A percentile compares a stretch with the other conserved stretches of the same genome.
These are phyloP conservation scores for Trypanosoma scelopori DNA, from an alignment of 208 protist genomes.

Conservation along the genomic window DNA sequence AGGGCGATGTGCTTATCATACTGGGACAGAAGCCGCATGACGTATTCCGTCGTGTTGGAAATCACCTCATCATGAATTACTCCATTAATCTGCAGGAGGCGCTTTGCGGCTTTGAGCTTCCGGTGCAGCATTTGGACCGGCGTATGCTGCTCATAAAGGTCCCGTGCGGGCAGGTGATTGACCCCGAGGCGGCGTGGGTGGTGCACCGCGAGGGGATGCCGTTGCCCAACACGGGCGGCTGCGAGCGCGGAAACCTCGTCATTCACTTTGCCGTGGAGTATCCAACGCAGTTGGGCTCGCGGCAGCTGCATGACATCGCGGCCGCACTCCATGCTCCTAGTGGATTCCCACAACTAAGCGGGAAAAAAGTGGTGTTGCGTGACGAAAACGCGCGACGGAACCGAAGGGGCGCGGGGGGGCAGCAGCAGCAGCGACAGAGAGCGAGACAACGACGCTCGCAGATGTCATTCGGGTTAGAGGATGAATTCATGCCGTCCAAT, in stretches of 20 bases:
- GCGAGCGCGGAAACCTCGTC: conserved; percentile 76
- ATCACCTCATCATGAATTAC: conserved; percentile 92
- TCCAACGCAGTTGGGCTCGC: conserved; percentile 51
- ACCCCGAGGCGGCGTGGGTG: conserved; percentile 65
- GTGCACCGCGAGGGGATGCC: conserved; percentile 92
- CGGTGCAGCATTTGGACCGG: conserved; percentile 90
- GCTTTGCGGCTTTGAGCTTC: conserved; percentile 90
- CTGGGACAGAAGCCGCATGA: conserved; percentile 91
- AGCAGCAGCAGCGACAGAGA: conserved; percentile 31
- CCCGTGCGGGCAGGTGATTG: conserved; percentile 70
- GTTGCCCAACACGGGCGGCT: conserved; percentile 64
- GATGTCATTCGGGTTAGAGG: neutral
- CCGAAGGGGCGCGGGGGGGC: neutral
- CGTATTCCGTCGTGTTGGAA: conserved; percentile 89
- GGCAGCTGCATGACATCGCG: conserved; percentile 41
- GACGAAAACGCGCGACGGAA: conserved; percentile 13
- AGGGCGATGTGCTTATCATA: conserved; percentile 97
- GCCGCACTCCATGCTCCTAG: conserved; percentile 37
- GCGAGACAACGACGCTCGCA: conserved; percentile 18
- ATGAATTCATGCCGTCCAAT: neutral
- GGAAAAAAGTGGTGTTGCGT: conserved; percentile 61
- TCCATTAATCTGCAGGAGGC: conserved; percentile 92
- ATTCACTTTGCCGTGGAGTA: conserved; percentile 87
- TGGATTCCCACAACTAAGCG: conserved; percentile 45
- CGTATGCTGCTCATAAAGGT: conserved; percentile 70